Base-by-base conservation (phyloP, 2,329 filamentous ascomycete species). In the Ceratocystis papillata region DNA sequence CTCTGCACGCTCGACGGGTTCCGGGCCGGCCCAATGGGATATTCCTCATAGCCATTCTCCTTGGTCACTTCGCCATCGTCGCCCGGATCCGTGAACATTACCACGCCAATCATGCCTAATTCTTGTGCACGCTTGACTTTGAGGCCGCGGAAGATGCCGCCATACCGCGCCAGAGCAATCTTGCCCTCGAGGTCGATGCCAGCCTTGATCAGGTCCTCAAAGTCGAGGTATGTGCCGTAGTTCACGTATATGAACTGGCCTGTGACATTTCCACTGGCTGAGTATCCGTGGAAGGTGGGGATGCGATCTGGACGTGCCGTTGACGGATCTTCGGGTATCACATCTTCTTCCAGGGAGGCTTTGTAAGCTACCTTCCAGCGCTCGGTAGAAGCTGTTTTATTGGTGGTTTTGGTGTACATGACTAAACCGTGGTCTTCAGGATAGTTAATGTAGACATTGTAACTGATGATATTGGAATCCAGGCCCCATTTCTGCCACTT, bases 221-320 rank as follows among this genome's bases (percentile, higher is more conserved):
- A 97, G 73, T 97, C 93, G 69, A 82, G 77, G 73, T 87, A 95
- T 0, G 89, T 94, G 64, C 92, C 93, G 72, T 94, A 96, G 75
- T 96, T 96, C 73, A 89, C 90, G 72, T 87, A 97, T 41, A 96
- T 89, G 70, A 89, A 94, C 15, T 85, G 83, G 2, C 85, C 90
- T 0, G 93, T 96, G 61, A 95, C 93, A 74, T 97, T 96, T 33
- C 93, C 93, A 68, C 81, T 92, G 3, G 91, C 91, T 3, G 90
- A 96, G 75, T 96, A 97, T 64, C 93, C 94, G 73, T 97, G 93
- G 78, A 97, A 97, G 0, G 88, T 93, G 0, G 93, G 91, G 28
- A 97, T 82, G 37, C 90, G 81, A 71, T 91, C 82, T 8, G 82
- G 76, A 59, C 90, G 78, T 25, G 85, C 82, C 20, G 86, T 90